Conservation (phyloP, 352 stramenopile genomes). For the Pythium volutum region DNA sequence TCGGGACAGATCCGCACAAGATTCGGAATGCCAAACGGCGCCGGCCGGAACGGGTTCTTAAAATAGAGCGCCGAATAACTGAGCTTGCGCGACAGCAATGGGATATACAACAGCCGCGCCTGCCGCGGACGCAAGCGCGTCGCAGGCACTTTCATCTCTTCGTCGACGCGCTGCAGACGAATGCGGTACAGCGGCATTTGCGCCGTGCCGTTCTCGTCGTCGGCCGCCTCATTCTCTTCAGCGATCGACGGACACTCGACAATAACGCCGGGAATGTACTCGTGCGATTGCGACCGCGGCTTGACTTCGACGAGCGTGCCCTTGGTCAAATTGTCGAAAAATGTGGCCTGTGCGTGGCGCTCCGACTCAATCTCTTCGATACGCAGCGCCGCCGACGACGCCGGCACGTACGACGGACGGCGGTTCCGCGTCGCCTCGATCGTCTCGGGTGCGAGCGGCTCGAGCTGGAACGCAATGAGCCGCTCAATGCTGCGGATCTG, state of each 20-base stretch:
- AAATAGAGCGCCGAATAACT: constrained; percentile 88
- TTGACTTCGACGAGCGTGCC: constrained; percentile 72
- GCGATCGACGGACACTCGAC: constrained; percentile 38
- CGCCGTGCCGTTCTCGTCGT: constrained; percentile 48
- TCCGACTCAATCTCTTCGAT: constrained; percentile 26
- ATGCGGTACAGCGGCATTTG: constrained; percentile 38
- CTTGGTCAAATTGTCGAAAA: constrained; percentile 59
- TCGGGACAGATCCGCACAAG: constrained; percentile 86
- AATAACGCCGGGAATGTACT: constrained; percentile 67
- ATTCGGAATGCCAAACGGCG: constrained; percentile 84
- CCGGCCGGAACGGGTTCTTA: constrained; percentile 85
- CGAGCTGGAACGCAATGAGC: constrained; percentile 83
- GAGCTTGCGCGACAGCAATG: constrained; percentile 79
- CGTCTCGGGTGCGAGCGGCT: constrained; percentile 63
- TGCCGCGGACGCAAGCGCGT: constrained; percentile 65
- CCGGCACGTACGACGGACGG: constrained; percentile 65
- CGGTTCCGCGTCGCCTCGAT: constrained; percentile 71
- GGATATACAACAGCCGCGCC: constrained; percentile 74
- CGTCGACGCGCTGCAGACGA: constrained; percentile 59
- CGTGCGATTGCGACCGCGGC: constrained; percentile 60
- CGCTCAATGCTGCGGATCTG: constrained; percentile 87
- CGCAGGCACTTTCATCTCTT: constrained; percentile 70
- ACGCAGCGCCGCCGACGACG: constrained; percentile 24
- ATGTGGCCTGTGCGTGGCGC: constrained; percentile 23
- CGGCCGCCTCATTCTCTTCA: constrained; percentile 30